Evolutionary conservation across 164 flowering plant genomes (phyloP).

Genomic region (Aristolochia californica): DNA sequence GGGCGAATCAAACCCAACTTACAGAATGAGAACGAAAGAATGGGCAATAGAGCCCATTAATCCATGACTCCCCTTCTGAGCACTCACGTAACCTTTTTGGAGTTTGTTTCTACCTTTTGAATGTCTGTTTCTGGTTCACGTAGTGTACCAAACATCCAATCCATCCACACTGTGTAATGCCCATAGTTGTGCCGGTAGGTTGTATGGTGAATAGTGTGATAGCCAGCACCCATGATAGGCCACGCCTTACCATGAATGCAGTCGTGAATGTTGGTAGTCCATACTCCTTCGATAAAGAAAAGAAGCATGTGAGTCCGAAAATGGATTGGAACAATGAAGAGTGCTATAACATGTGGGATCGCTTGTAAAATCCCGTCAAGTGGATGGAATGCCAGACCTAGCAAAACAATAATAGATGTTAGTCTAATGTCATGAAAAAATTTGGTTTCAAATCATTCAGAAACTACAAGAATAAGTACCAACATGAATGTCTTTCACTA

Average conservation of each 20-base stretch:
- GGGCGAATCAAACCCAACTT: not conserved
- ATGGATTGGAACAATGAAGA: conserved; percentile 73
- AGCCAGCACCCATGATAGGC: conserved; percentile 98
- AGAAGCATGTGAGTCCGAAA: conserved; percentile 62
- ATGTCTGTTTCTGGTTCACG: conserved; percentile 48
- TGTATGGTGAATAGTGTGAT: conserved; percentile 96
- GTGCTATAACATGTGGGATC: conserved; percentile 70
- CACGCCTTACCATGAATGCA: conserved; percentile 78
- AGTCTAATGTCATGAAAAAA: not conserved
- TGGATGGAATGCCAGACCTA: conserved; percentile 96
- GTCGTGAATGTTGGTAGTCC: conserved; percentile 96
- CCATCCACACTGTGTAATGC: conserved; percentile 92
- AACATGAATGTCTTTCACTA: no score
- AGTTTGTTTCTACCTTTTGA: conserved; percentile 24
- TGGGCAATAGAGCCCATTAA: no score
- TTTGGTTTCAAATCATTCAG: no score
- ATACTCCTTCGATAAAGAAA: conserved; percentile 65
- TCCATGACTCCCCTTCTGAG: no score
- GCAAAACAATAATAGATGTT: conserved; percentile 4
- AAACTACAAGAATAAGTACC: no score
- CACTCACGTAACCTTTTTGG: conserved; percentile 27
- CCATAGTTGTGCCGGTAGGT: conserved; percentile 93
- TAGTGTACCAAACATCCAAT: conserved; percentile 97
- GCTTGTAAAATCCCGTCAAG: conserved; percentile 93
- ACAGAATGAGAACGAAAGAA: not conserved